Evolutionary conservation across 495 filamentous ascomycete species (phyloP), one percentile per base, ranked within the genome.

Genomic region (Aspergillus campestris): DNA sequence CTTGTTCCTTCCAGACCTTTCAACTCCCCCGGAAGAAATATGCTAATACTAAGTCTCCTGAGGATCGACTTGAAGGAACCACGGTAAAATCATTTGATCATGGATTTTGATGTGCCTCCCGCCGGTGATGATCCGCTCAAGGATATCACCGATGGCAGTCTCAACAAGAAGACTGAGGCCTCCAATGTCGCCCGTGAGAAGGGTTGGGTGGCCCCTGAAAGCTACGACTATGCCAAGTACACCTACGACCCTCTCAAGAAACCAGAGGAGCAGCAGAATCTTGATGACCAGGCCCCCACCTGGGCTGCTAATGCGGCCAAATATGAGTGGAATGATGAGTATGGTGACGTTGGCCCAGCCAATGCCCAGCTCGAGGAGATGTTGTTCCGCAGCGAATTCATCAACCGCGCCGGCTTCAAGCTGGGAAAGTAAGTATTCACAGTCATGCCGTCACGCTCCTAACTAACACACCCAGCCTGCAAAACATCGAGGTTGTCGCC

Each of bases 311-410:
- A 75, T 44, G 81, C 81, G 24, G 54, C 53, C 1, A 74, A 81
- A 11, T 97, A 98, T 46, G 82, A 94, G 58, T 96, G 86, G 84
- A 72, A 80, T 8, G 87, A 87, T 2, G 87, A 94, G 5, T 83
- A 73, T 49, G 92, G 90, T 8, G 90, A 98, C 41, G 67, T 97
- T 39, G 89, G 82, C 28, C 92, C 91, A 5, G 63, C 62, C 33
- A 67, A 78, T 50, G 64, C 71, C 0, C 74, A 75, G 33, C 77
- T 98, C 0, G 89, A 98, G 66, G 38, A 71, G 6, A 60, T 79
- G 51, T 78, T 96, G 6, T 98, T 92, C 55, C 74, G 78, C 5
- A 60, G 66, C 8, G 71, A 75, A 5, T 53, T 62, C 37, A 59
- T 71, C 34, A 61, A 69, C 45, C 61, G 66, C 3, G 56, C 59